These are phyloP conservation scores for Sclerotinia nivalis DNA, from an alignment of 2,329 filamentous ascomycete species.

Conservation along the genomic window DNA sequence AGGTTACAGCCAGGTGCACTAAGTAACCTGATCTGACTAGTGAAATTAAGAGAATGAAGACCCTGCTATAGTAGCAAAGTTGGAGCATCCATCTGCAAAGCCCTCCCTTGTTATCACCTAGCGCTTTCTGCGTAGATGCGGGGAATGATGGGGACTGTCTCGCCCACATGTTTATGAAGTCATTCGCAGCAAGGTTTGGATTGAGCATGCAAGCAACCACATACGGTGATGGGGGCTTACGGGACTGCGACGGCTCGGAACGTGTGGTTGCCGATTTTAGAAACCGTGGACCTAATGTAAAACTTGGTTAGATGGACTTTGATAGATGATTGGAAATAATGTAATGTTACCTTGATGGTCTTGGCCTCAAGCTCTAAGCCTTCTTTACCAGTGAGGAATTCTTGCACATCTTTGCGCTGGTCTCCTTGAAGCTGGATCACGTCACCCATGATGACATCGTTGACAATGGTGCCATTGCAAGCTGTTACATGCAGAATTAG, in stretches of 20 bases:
- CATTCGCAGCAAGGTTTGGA: neutral
- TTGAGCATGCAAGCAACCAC: constrained; percentile 13
- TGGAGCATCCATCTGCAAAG: constrained; percentile 11
- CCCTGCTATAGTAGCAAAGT: constrained; percentile 15
- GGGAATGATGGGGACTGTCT: constrained; percentile 40
- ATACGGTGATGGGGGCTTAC: constrained; percentile 1
- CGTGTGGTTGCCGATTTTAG: constrained; percentile 46
- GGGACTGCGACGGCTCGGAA: constrained; percentile 12
- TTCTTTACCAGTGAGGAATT: constrained; percentile 94
- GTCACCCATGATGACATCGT: constrained; percentile 95
- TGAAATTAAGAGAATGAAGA: constrained; percentile 19
- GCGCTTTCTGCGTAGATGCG: constrained; percentile 40
- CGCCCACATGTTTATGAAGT: neutral
- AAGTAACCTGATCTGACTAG: constrained; percentile 15
- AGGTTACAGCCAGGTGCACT: constrained; percentile 13
- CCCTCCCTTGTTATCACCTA: constrained; percentile 8
- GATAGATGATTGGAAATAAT: neutral
- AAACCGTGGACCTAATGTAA: constrained; percentile 58
- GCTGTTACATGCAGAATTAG: constrained; percentile 51
- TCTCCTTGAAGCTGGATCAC: constrained; percentile 99
- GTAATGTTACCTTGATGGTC: constrained; percentile 79
- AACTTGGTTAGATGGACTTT: constrained; percentile 23
- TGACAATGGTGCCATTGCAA: constrained; percentile 99
- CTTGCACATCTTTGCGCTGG: constrained; percentile 97
- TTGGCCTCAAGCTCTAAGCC: constrained; percentile 92